Evolutionary conservation across 176 grass and related monocot species (phyloP), one percentile per base, ranked within the genome.

Genomic region (Cenchrus purpureus): DNA sequence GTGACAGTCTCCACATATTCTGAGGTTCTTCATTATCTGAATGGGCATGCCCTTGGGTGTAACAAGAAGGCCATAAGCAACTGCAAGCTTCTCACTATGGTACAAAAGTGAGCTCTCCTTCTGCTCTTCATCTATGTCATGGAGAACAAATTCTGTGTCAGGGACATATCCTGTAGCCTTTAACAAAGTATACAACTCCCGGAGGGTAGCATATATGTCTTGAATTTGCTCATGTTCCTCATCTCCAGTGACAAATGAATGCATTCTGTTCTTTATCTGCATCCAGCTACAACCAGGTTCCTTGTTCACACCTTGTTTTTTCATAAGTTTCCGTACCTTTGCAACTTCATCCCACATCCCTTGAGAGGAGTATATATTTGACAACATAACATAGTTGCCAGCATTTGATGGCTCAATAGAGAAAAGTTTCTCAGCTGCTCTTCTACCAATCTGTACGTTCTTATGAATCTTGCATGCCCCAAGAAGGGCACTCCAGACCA

Each of bases 1-100:
- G 66, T 97, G 94, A 84, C 94, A 94, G 84, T 97, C 94, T 61
- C 94, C 94, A 43, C 94, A 97, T 84, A 94, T 94, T 79, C 94
- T 88, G 58, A 97, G 90, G 54, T 97, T 97, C 82, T 97, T 97
- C 79, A 97, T 92, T 84, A 97, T 97, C 79, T 91, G 87, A 82
- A 97, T 88, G 29, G 91, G 85, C 53, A 91, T 90, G 78, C 87
- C 88, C 68, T 88, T 74, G 8, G 94, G 89, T 77, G 82, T 89
- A 81, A 75, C 86, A 71, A 94, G 86, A 69, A 91, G 86, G 80
- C 74, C 83, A 87, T 86, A 94, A 82, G 86, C 92, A 89, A 94
- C 64, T 31, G 86, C 86, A 77, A 94, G 89, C 70, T 92, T 91
- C 85, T 91, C 89, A 74, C 80, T 91, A n/a, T 91, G 89, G 80